Base-by-base conservation (phyloP, 2,329 filamentous ascomycete species). In the Diaporthe sp. region DNA sequence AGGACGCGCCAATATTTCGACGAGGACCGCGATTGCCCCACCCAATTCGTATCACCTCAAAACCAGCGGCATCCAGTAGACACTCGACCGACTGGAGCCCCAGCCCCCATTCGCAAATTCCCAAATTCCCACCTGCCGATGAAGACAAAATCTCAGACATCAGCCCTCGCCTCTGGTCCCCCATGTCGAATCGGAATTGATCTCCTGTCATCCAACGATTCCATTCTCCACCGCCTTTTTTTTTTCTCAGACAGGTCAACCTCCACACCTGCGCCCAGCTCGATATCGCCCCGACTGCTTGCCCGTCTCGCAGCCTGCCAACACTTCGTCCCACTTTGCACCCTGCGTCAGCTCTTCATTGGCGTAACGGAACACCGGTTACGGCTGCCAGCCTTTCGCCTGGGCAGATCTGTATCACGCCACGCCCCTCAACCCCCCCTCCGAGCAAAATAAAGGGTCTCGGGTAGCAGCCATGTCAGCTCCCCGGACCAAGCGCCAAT, bases 401-500 rank as follows among this genome's bases (percentile, higher is more conserved):
- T 62, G 34, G 34, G 39, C 46, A 55, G 61, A 57, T 65, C 73
- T 59, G 75, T 70, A 55, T 44, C 73, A 69, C 67, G 51, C 59
- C 58, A 53, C n/a, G 12, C 22, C 55, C 39, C 44, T 49, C 67
- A 8, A 58, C 17, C 44, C 58, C 37, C 51, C 44, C 55, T 42
- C 28, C n/a, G 59, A 57, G 55, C 28, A 19, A 65, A 49, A 65
- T 49, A 69, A 25, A 70, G 28, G 37, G 73, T 74, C 68, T 61
- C 55, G 62, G 70, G 65, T 37, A 75, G 78, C 75, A 81, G 81
- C 77, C 75, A 91, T 91, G 89, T 88, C 89, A 42, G 85, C 83
- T 73, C 87, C 88, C 37, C 87, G 89, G 80, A 87, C 86, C 71
- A 93, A 93, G 85, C 90, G 91, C 68, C 90, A 88, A 76, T 92